Evolutionary conservation across 148 eudicot species (phyloP).

Genomic region (Simmondsia chinensis): DNA sequence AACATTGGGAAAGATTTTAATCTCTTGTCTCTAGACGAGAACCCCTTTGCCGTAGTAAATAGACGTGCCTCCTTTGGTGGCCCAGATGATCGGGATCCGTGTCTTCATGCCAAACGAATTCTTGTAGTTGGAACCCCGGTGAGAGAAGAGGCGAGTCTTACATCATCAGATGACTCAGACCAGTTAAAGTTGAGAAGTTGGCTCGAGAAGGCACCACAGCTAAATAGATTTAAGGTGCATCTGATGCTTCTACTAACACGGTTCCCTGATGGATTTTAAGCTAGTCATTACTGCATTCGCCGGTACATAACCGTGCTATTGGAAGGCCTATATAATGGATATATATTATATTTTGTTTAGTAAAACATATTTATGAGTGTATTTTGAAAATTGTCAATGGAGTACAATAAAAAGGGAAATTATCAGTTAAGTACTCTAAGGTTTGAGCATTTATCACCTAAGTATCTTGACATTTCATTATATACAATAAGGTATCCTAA

Average conservation of each 20-base stretch:
- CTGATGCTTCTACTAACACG: slow-evolving; percentile 1
- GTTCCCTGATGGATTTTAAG: no score
- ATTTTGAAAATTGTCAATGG: no score
- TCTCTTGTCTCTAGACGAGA: slow-evolving; percentile 83
- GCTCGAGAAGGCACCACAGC: slow-evolving; percentile 67
- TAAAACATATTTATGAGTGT: no score
- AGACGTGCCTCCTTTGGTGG: slow-evolving; percentile 86
- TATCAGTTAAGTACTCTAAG: no score
- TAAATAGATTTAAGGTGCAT: slow-evolving; percentile 80
- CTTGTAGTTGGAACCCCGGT: slow-evolving; percentile 57
- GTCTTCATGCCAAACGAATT: slow-evolving; percentile 81
- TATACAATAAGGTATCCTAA: no score
- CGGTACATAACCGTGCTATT: no score
- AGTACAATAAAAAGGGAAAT: no score
- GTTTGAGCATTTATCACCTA: no score
- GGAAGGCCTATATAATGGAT: no score
- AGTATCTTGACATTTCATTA: no score
- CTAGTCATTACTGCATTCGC: no score
- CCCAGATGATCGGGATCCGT: slow-evolving; percentile 48
- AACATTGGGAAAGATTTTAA: slow-evolving; percentile 52
- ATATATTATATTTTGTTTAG: no score
- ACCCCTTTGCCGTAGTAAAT: slow-evolving; percentile 55
- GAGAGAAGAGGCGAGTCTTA: slow-evolving; percentile 39
- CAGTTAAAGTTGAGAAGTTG: slow-evolving; percentile 58
- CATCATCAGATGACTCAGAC: slow-evolving; percentile 49